Conservation (phyloP, 2,329 filamentous ascomycete species). For the Dactylellina parvicollis region DNA sequence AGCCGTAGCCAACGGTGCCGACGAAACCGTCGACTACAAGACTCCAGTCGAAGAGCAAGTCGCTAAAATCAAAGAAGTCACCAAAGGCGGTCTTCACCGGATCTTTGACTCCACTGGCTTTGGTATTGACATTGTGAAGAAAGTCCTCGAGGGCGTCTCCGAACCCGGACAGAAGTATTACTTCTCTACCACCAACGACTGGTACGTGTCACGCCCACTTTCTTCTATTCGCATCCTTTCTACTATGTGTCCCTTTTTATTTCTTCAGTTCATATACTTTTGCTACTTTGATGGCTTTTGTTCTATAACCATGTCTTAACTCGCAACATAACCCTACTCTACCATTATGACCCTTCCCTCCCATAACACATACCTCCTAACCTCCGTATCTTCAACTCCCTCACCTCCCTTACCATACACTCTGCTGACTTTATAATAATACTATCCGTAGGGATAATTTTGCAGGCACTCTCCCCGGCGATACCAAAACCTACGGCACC, state of each 20-base stretch:
- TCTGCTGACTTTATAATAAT: background rate
- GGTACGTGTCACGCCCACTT: slow-evolving; percentile 11
- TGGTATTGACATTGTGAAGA: slow-evolving; percentile 17
- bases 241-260: no score
- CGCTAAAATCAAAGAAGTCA: slow-evolving; percentile 32
- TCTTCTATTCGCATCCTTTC: background rate
- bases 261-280: no score
- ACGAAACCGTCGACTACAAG: slow-evolving; percentile 51
- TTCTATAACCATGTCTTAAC: no score
- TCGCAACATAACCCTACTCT: background rate
- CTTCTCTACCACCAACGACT: slow-evolving; percentile 43
- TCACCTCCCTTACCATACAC: background rate
- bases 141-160: slow-evolving; percentile 24
- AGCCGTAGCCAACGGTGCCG: slow-evolving; percentile 25
- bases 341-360: background rate
- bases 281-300: no score
- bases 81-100: slow-evolving; percentile 34
- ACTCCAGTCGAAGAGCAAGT: slow-evolving; percentile 24
- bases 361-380: background rate
- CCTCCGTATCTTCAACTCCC: background rate
- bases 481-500: slow-evolving; percentile 19
- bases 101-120: slow-evolving; percentile 38
- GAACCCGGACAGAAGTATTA: slow-evolving; percentile 37
- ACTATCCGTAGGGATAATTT: slow-evolving; percentile 28
- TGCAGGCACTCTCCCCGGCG: slow-evolving; percentile 30